These are phyloP conservation scores for Arthrobotrys musiformis DNA, from an alignment of 2,329 filamentous ascomycete genomes.

Conservation along the genomic window DNA sequence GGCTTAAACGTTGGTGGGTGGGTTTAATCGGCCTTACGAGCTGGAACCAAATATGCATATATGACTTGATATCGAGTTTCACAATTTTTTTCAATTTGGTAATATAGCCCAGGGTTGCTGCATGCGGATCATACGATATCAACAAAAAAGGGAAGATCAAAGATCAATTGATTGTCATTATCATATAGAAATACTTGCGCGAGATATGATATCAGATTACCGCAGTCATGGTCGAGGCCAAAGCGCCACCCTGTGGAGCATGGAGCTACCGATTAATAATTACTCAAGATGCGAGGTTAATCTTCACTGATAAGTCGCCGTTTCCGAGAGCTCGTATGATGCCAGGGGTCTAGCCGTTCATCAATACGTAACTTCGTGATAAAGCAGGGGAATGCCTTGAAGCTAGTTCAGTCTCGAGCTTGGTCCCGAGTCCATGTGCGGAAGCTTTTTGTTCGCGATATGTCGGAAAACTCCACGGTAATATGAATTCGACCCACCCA, in stretches of 20 bases:
- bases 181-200: not conserved
- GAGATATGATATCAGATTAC: conserved; percentile 37
- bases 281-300: not conserved
- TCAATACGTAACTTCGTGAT: not conserved
- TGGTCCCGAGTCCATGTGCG: too few relatives aligned
- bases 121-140: conserved; percentile 24
- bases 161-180: not conserved
- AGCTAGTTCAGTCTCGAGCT: too few relatives aligned
- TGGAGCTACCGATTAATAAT: too few relatives aligned
- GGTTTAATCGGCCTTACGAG: not conserved
- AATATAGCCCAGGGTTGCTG: conserved; percentile 10
- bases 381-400: not conserved
- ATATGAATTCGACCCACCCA: too few relatives aligned
- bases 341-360: not conserved
- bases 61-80: conserved; percentile 15
- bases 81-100: conserved; percentile 17
- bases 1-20: too few relatives aligned
- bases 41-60: not conserved
- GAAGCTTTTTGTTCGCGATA: not conserved
- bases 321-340: not conserved
- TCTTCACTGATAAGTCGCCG: conserved; percentile 1
- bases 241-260: not conserved
- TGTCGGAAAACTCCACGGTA: conserved; percentile 1
- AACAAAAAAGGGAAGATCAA: too few relatives aligned
- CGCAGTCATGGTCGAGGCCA: not conserved